Evolutionary conservation across 495 filamentous ascomycete species (phyloP).

Genomic region (Neurospora pannonica): DNA sequence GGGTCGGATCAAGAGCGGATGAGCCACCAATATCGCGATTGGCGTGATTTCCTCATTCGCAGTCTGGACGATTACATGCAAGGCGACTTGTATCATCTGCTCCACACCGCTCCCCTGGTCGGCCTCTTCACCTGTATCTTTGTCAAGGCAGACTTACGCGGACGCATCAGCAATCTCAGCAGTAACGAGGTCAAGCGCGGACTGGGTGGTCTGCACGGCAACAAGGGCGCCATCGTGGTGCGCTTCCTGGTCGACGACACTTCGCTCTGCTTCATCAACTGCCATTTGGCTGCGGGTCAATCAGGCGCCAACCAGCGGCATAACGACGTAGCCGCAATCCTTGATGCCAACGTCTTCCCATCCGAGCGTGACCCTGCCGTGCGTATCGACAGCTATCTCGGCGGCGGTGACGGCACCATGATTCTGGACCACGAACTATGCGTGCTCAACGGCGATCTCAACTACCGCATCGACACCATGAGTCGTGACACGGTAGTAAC

Average conservation of each 20-base stretch:
- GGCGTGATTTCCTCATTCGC: conserved; percentile 78
- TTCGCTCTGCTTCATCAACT: conserved; percentile 93
- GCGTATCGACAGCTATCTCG: conserved; percentile 67
- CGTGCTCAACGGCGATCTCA: conserved; percentile 90
- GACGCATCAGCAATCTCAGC: conserved; percentile 64
- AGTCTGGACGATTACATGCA: conserved; percentile 70
- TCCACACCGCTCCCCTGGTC: conserved; percentile 83
- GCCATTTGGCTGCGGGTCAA: conserved; percentile 92
- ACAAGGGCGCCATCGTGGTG: conserved; percentile 90
- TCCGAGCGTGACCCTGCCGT: conserved; percentile 47
- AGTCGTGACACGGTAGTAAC: conserved; percentile 82
- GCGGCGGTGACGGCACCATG: conserved; percentile 91
- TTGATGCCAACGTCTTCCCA: conserved; percentile 68
- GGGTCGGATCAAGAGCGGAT: conserved; percentile 85
- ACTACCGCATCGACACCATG: conserved; percentile 98
- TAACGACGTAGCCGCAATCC: conserved; percentile 83
- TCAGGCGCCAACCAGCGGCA: conserved; percentile 81
- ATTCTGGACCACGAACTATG: conserved; percentile 96
- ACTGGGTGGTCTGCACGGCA: conserved; percentile 87
- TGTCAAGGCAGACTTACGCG: conserved; percentile 67
- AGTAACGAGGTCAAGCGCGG: conserved; percentile 85
- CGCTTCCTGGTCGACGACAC: conserved; percentile 87
- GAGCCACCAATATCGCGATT: conserved; percentile 94
- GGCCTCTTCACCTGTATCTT: conserved; percentile 95
- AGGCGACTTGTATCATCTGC: conserved; percentile 67